A percentile compares a stretch with the other conserved stretches of the same genome.
Evolutionary conservation across 495 filamentous ascomycete species (phyloP).

Genomic region (Penicillium ochrochloron): DNA sequence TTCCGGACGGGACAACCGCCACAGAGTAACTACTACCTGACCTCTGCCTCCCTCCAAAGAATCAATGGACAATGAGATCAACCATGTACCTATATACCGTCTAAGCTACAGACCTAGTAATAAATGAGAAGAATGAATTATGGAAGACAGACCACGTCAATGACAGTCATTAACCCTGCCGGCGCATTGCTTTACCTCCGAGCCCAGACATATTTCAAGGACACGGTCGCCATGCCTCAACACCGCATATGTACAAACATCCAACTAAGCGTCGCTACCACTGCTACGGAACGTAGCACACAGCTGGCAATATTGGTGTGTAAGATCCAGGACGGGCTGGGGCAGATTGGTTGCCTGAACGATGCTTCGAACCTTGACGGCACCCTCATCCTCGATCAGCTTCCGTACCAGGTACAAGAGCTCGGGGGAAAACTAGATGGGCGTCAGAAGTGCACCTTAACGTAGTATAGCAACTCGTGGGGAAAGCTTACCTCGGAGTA

Average conservation of each 20-base stretch:
- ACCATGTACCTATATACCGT: slow-evolving; percentile 22
- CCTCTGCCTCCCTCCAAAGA: not conserved
- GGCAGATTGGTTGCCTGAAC: slow-evolving; percentile 94
- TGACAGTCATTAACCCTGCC: slow-evolving; percentile 31
- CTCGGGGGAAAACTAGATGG: slow-evolving; percentile 83
- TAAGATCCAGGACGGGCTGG: slow-evolving; percentile 90
- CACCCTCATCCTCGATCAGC: slow-evolving; percentile 95
- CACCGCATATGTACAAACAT: slow-evolving; percentile 2
- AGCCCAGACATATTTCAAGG: slow-evolving; percentile 9
- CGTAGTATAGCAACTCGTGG: not conserved
- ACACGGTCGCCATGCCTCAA: slow-evolving; percentile 1
- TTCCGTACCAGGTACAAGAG: slow-evolving; percentile 84
- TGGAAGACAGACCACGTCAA: slow-evolving; percentile 25
- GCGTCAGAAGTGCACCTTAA: not conserved
- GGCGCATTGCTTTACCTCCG: slow-evolving; percentile 22
- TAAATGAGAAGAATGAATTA: slow-evolving; percentile 16
- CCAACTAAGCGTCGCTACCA: slow-evolving; percentile 77
- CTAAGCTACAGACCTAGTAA: slow-evolving; percentile 22
- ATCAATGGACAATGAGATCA: not conserved
- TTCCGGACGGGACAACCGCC: too few species aligned
- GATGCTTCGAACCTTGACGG: slow-evolving; percentile 95
- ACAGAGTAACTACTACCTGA: too few species aligned
- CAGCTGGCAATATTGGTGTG: slow-evolving; percentile 92
- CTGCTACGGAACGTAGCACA: slow-evolving; percentile 94
- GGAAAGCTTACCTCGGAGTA: slow-evolving; percentile 77